phyloP scores from a whole-genome alignment of 495 filamentous ascomycete genomes.

The Tuber microsphaerosporum region DNA sequence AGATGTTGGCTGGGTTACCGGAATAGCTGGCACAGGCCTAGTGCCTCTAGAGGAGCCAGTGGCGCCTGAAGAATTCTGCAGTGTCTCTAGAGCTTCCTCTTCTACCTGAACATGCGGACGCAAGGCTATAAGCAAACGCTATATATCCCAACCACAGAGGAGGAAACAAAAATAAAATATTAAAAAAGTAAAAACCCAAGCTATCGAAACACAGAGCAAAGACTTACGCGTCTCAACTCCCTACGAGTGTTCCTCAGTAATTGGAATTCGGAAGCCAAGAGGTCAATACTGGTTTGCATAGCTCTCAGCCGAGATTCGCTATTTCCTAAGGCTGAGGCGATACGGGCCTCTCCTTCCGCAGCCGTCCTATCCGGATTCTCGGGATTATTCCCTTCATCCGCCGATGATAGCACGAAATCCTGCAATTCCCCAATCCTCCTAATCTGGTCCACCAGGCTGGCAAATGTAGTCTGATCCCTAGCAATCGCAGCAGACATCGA shows the following conservation, averaged over 20 bases:
- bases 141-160: neutral
- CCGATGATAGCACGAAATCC: conserved; percentile 32
- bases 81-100: conserved; percentile 28
- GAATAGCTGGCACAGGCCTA: neutral
- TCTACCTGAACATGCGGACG: conserved; percentile 21
- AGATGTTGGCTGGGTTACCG: neutral
- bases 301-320: conserved; percentile 35
- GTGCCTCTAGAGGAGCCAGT: neutral
- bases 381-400: conserved; percentile 6
- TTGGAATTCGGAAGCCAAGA: conserved; percentile 36
- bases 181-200: neutral
- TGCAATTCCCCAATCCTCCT: conserved; percentile 37
- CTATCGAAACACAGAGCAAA: neutral
- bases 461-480: conserved; percentile 29
- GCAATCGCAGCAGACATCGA: conserved; percentile 1
- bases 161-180: conserved; percentile 3
- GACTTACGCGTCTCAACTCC: conserved; percentile 31
- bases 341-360: conserved; percentile 13
- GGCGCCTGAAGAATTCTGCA: conserved; percentile 16
- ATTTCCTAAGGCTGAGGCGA: conserved; percentile 26
- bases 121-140: conserved; percentile 4
- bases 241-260: conserved; percentile 32
- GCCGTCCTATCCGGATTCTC: conserved; percentile 11
- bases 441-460: conserved; percentile 38
- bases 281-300: conserved; percentile 39